Conservation (phyloP, 768 basidiomycete genomes). For the Aureoboletus auriporus region DNA sequence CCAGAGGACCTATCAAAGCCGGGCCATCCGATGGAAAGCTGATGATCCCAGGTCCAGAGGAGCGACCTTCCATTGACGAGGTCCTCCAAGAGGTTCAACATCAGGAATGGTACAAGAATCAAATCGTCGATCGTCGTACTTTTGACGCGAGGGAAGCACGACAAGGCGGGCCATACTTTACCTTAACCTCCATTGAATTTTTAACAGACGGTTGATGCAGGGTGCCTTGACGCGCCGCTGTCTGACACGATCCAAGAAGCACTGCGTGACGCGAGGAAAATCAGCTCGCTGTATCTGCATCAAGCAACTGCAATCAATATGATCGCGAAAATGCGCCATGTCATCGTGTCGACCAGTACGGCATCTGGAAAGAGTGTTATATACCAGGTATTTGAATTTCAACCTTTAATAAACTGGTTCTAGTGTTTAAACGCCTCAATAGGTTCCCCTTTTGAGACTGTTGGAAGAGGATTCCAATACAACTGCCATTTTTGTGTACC, state of each 20-base stretch:
- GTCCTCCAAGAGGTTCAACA: conserved; percentile 56
- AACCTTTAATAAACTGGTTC: neutral
- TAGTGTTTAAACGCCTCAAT: neutral
- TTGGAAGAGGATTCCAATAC: conserved; percentile 57
- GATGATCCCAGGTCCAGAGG: conserved; percentile 38
- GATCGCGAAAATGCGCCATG: conserved; percentile 54
- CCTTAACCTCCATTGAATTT: neutral
- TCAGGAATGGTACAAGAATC: conserved; percentile 64
- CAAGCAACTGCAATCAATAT: conserved; percentile 73
- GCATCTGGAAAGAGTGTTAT: conserved; percentile 89
- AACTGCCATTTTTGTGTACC: conserved; percentile 83
- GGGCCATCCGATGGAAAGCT: conserved; percentile 5
- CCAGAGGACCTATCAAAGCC: neutral
- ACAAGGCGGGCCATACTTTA: conserved; percentile 37
- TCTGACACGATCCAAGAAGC: conserved; percentile 55
- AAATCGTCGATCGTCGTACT: conserved; percentile 58
- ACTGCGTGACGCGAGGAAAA: conserved; percentile 53
- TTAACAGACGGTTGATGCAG: conserved; percentile 25
- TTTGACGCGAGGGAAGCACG: conserved; percentile 50
- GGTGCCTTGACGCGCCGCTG: conserved; percentile 49
- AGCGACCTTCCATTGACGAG: conserved; percentile 54
- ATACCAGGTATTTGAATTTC: conserved; percentile 60
- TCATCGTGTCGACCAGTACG: conserved; percentile 87
- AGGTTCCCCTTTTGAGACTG: conserved; percentile 70
- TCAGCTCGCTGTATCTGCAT: conserved; percentile 59